Evolutionary conservation across 768 basidiomycete genomes (phyloP), one percentile per base, ranked within the genome.

Genomic region (Boletus pseudopeckii): DNA sequence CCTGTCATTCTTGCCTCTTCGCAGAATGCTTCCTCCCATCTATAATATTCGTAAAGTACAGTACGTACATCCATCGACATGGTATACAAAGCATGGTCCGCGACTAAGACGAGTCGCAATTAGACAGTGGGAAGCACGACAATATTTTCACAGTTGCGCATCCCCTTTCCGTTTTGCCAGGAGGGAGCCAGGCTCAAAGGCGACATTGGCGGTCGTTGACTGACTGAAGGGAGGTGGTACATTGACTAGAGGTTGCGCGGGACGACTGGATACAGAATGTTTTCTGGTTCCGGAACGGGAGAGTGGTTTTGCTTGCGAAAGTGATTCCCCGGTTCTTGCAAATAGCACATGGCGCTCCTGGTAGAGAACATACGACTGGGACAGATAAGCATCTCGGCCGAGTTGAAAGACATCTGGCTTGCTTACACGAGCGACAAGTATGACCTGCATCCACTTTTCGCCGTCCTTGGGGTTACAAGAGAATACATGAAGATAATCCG

Each of bases 401-500:
- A 43, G 20, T 11, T 4, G 8, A 52, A 14, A 36, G 20, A 32
- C 11, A 37, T 7, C 18, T 10, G 4, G 36, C 36, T 20, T 44
- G 32, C 90, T 66, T 69, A 93, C 92, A 48, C 92, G 82, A 50
- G 92, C 91, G 50, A 94, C 72, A 17, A 92, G 78, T 41, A 94
- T 84, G 61, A 76, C 82, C 71, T 92, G 83, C 67, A 92, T 75
- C 92, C 92, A 95, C 34, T 74, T 72, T 57, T 80, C 77, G 37
- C 90, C 89, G 45, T 92, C 89, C 37, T 75, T 80, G 62, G 84
- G 81, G 40, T 83, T 80, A 58, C 89, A 89, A 28, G 85, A 85
- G 66, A 98, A 93, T 45, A 86, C 75, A 65, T 97, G 93, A 51
- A 92, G 68, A 71, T 95, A 98, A 63, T 98, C 94, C 30, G 84